Evolutionary conservation across 2,329 filamentous ascomycete genomes (phyloP), one percentile per base, ranked within the genome.

Genomic region (Cladophialophora yegresii): DNA sequence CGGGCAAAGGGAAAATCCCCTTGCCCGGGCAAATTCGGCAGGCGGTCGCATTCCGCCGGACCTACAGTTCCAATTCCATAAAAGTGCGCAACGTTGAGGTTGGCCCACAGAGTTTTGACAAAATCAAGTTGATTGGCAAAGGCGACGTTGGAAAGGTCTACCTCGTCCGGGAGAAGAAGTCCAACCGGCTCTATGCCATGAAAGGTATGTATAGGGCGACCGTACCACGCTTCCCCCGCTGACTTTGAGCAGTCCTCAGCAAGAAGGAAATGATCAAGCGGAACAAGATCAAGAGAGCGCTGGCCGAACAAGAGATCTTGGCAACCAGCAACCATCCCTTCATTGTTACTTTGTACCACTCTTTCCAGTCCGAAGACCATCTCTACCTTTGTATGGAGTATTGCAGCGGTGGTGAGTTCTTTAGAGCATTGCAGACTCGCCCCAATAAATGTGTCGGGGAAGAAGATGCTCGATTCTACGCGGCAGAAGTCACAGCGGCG

Each of bases 221-320:
- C 55, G 32, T 51, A 54, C 13, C 6, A 26, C 58, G 26, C 47
- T n/a, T 20, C 40, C 36, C 7, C 69, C 53, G 72, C 79, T 84
- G 72, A 84, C 76, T 61, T 58, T 58, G 59, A 54, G 16, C 75
- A 98, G 95, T 99, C 5, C 77, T 99, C 78, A 98, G 93, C 84
- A 99, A 99, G 80, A 97, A 98, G 83, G 95, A 99, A 79, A 99
- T 99, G 95, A 99, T 99, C 79, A 99, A 99, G 82, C 90, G 95
- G 64, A 99, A 99, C 83, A 99, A 99, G 85, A 99, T 99, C 81
- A 99, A 99, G 85, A 88, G 95, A 75, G 95, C 95, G 13, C 83
- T 99, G 71, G 95, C 95, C 43, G 95, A 99, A 79, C 95, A 98
- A 76, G 95, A 99, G 78, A 99, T 99, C 70, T 82, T 99, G 60